Base-by-base conservation (phyloP, 257 asterid species). In the Knoxia roxburghii region DNA sequence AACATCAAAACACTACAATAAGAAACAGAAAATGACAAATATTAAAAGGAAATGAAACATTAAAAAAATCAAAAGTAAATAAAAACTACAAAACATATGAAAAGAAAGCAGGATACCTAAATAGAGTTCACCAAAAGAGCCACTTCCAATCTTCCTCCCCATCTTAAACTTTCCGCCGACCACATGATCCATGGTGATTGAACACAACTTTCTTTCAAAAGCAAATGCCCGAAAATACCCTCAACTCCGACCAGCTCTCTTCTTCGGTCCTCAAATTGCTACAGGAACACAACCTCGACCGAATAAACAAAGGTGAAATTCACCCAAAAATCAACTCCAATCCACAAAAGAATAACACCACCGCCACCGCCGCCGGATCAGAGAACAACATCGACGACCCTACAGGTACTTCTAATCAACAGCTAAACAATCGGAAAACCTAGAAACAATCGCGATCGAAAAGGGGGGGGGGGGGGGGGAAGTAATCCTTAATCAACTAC, bases 41-140 rank as follows among this genome's bases (percentile, higher is more conserved):
- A 40, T 33, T 41, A 58, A 37, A 37, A 6, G 50, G 18, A 1
- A 8, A 0, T 2, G 8, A 33, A 59, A 35, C 6, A 55, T 46
- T 46, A 6, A 60, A 35, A 5, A 4, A 12, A 51, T 56, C n/a
- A 20, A 23, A 57, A 14, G 18, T 0, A 48, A 48, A 48, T 15
- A 48, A 71, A 20, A 17, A 17, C 53, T 2, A 53, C 4, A 55
- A 5, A 59, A 14, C 29, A 21, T 21, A 52, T 21, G 13, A 6
- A 8, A 64, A 21, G 48, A 57, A 72, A 40, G 14, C 65, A 30
- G 8, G 61, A 68, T 79, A 91, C 98, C 98, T 76, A 91, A 76
- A 82, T 84, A 91, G 71, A 91, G 92, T 80, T 89, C 98, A 73
- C 98, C 98, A 78, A 92, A 92, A 53, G 98, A 92, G 71, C 98